Evolutionary conservation across 805 yeast species (phyloP).

Genomic region (Yarrowia sp.): DNA sequence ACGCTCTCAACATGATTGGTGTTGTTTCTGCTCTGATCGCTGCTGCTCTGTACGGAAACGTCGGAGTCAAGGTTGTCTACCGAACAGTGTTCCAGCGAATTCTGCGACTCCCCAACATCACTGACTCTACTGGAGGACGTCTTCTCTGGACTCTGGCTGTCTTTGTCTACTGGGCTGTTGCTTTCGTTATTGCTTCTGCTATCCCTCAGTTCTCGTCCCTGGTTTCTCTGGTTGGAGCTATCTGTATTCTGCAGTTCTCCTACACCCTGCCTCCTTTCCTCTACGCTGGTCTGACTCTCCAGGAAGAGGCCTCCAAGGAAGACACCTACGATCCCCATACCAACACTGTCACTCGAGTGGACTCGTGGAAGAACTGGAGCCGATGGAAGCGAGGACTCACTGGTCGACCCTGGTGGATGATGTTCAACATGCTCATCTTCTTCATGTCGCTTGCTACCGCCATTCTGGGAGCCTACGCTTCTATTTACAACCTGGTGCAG

Average conservation of each 20-base stretch:
- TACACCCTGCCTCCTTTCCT: constrained; percentile 45
- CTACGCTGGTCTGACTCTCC: constrained; percentile 33
- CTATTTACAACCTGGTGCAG: constrained; percentile 29
- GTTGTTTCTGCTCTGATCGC: constrained; percentile 46
- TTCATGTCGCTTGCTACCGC: constrained; percentile 39
- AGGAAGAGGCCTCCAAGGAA: constrained; percentile 38
- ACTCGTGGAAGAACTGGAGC: constrained; percentile 39
- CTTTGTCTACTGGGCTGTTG: constrained; percentile 46
- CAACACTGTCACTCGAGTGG: constrained; percentile 32
- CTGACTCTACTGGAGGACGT: constrained; percentile 41
- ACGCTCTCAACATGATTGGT: constrained; percentile 41
- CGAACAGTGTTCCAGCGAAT: constrained; percentile 42
- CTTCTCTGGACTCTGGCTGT: constrained; percentile 43
- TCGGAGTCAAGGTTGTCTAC: constrained; percentile 48
- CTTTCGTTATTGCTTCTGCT: constrained; percentile 46
- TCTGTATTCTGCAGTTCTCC: constrained; percentile 48
- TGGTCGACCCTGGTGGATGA: constrained; percentile 31
- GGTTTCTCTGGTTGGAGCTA: constrained; percentile 44
- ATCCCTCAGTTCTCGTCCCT: constrained; percentile 46
- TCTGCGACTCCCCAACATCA: constrained; percentile 38
- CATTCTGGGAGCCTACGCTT: constrained; percentile 38
- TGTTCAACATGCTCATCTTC: constrained; percentile 34
- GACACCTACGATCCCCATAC: constrained; percentile 34
- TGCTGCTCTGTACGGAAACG: constrained; percentile 48
- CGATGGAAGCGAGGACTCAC: constrained; percentile 41